Percentiles rank a stretch among this genome's conserved stretches.
Conservation (phyloP, 1,284 basidiomycete species). For the Leccinum colubrinum region DNA sequence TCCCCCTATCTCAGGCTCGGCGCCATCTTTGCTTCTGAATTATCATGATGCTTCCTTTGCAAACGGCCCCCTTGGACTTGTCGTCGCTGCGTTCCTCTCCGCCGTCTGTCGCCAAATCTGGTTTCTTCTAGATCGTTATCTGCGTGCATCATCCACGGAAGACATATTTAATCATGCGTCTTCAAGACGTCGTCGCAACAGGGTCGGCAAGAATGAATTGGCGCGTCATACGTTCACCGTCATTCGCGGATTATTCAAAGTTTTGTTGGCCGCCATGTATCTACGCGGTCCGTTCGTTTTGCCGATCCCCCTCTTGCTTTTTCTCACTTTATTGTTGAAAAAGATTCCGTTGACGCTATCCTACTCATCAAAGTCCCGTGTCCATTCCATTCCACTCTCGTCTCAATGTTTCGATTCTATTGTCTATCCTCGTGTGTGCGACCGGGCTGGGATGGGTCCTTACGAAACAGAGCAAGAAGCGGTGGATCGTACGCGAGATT, state of each 20-base stretch:
- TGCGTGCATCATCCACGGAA: conserved; percentile 59
- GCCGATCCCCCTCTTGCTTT: not conserved
- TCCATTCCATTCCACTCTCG: conserved; percentile 30
- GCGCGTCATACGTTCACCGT: conserved; percentile 42
- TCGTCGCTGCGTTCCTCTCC: conserved; percentile 55
- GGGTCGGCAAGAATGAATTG: conserved; percentile 40
- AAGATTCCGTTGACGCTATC: conserved; percentile 54
- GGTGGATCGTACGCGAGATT: conserved; percentile 87
- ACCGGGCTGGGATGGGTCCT: conserved; percentile 90
- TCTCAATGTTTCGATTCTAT: conserved; percentile 35
- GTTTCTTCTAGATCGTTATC: conserved; percentile 70
- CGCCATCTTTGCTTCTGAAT: conserved; percentile 55
- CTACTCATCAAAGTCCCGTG: conserved; percentile 42
- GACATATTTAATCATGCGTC: conserved; percentile 63
- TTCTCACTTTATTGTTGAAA: conserved; percentile 6
- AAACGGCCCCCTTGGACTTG: conserved; percentile 48
- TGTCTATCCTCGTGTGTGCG: conserved; percentile 39
- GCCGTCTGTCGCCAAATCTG: conserved; percentile 65
- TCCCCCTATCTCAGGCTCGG: conserved; percentile 69
- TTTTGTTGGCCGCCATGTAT: conserved; percentile 59
- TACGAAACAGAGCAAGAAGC: conserved; percentile 91
- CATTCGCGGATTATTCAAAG: conserved; percentile 43
- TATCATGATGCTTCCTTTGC: conserved; percentile 43
- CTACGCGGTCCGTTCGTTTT: conserved; percentile 51
- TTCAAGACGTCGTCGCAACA: conserved; percentile 47